Conservation (phyloP, 306 rosid species). For the Ochetophila trinervis region DNA sequence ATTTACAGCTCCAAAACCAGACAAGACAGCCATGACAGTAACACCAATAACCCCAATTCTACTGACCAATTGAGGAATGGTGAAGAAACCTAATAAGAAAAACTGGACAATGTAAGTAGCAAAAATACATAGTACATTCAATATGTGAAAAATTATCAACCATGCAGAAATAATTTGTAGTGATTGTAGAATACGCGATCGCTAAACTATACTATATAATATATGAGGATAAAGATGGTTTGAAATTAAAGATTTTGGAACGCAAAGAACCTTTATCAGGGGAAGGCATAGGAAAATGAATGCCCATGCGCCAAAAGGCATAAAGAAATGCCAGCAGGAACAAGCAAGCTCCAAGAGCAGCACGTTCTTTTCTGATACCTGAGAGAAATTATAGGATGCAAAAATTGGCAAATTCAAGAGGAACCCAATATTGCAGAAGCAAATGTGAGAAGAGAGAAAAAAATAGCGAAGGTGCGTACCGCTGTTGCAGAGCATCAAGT, state of each 20-base stretch:
- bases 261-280: constrained; percentile 65
- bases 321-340: constrained; percentile 85
- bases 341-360: constrained; percentile 69
- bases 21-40: constrained; percentile 90
- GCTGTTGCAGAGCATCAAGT: constrained; percentile 72
- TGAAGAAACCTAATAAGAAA: constrained; percentile 61
- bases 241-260: not conserved
- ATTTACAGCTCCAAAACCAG: constrained; percentile 97
- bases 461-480: constrained; percentile 25
- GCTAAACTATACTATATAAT: too few species aligned
- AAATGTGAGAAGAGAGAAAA: not conserved
- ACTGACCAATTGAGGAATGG: constrained; percentile 93
- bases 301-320: constrained; percentile 94
- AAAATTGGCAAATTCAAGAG: not conserved
- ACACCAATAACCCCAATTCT: constrained; percentile 95
- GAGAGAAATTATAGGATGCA: not conserved
- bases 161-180: too few species aligned
- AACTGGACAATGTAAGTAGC: not conserved
- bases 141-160: too few species aligned
- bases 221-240: not conserved
- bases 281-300: constrained; percentile 96
- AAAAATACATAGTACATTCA: not conserved
- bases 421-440: not conserved
- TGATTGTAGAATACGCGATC: too few species aligned
- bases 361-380: constrained; percentile 72